phyloP scores from a whole-genome alignment of 2,329 filamentous ascomycete species.

The Sporothrix schenckii region DNA sequence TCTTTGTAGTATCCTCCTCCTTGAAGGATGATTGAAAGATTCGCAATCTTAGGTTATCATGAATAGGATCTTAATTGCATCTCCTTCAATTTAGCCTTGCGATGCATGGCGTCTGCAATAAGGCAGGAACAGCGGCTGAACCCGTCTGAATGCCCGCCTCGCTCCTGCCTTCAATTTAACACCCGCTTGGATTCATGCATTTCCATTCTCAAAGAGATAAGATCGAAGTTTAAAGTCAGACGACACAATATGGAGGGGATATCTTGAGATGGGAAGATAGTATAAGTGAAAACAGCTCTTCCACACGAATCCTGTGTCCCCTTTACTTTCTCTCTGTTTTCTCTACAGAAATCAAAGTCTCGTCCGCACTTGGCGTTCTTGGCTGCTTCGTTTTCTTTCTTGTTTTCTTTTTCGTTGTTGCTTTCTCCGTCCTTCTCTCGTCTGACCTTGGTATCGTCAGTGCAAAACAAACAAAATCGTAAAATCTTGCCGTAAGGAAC shows the following conservation, averaged over 20 bases:
- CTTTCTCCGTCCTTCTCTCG: neutral
- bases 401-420: neutral
- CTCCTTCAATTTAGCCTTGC: neutral
- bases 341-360: neutral
- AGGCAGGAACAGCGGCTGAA: neutral
- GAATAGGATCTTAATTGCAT: neutral
- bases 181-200: neutral
- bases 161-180: neutral
- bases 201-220: neutral
- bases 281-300: neutral
- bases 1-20: neutral
- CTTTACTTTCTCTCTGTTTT: neutral
- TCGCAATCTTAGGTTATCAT: neutral
- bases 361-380: slow-evolving; percentile 8
- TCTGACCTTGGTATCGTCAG: neutral
- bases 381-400: neutral
- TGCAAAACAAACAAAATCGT: neutral
- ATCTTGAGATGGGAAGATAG: neutral
- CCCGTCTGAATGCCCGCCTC: slow-evolving; percentile 3
- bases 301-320: neutral
- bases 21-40: neutral
- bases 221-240: neutral
- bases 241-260: neutral
- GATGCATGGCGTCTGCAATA: neutral
- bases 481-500: no score